Evolutionary conservation across 2,329 filamentous ascomycete species (phyloP), one percentile per base, ranked within the genome.

Genomic region (Nemania sp.): DNA sequence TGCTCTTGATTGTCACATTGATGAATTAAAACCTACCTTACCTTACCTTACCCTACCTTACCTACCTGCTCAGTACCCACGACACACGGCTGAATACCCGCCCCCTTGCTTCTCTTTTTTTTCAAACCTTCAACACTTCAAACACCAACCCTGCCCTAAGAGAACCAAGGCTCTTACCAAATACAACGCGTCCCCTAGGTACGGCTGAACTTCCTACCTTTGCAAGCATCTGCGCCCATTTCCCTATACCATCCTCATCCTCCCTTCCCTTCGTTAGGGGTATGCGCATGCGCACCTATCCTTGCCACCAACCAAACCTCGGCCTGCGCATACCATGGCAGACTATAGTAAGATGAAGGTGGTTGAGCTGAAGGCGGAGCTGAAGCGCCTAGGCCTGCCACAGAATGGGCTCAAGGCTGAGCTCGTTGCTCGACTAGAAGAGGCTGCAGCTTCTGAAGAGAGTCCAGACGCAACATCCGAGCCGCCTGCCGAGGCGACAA

Each of bases 351-450:
- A 82, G 79, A 85, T 90, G 75, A 94, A 92, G 81, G 92, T 95
- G 70, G 84, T 89, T 38, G 91, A 94, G 75, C 86, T 95, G 66
- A 92, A 90, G 79, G 88, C 88, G 24, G 91, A 94, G 82, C 85
- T 94, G 49, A 93, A 92, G 80, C 85, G 84, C 66, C 88, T 92
- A 70, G 89, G 89, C n/a, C 86, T 94, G 45, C 82, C 89, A 5
- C 87, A 89, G 69, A 87, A 87, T 26, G 92, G 92, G 8, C 84
- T 93, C 60, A 92, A 94, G 77, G 85, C 89, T 26, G 92, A 91
- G 67, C 86, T 94, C 54, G 85, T 94, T 64, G 86, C 90, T 68
- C 88, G 90, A 67, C 80, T 95, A 53, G 77, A 83, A 53, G 77
- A 83, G 54, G 81, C 80, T 56, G 81, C 80, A 38, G 82, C 71